phyloP scores from a whole-genome alignment of 371 early-diverging fungal species.

The Mortierella polycephala region DNA sequence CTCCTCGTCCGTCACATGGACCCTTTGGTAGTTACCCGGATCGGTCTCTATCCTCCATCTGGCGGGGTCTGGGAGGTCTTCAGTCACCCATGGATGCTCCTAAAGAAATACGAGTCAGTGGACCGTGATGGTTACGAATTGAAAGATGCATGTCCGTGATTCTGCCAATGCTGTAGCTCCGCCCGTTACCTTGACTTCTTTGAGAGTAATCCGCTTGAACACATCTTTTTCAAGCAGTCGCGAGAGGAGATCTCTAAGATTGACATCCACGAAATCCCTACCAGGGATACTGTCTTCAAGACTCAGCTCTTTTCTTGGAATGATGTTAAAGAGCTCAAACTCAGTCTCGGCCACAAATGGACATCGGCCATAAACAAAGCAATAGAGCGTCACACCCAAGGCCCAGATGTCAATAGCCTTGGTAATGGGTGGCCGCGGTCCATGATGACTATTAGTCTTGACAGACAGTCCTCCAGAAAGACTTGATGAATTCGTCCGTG shows the following conservation, averaged over 20 bases:
- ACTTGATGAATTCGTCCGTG: conserved; percentile 16
- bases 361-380: conserved; percentile 93
- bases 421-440: conserved; percentile 68
- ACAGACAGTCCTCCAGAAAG: conserved; percentile 15
- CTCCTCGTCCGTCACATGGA: conserved; percentile 78
- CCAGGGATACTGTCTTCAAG: conserved; percentile 64
- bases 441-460: neutral
- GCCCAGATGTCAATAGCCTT: conserved; percentile 99
- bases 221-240: conserved; percentile 89
- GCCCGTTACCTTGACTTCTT: conserved; percentile 78
- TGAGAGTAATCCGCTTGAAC: conserved; percentile 81
- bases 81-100: conserved; percentile 88
- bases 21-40: conserved; percentile 61
- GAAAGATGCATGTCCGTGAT: neutral
- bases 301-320: conserved; percentile 73
- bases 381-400: conserved; percentile 97
- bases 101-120: conserved; percentile 56
- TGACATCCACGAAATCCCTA: conserved; percentile 28
- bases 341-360: conserved; percentile 97
- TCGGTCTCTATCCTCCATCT: conserved; percentile 76
- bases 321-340: conserved; percentile 94
- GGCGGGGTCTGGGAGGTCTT: conserved; percentile 71
- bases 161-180: neutral
- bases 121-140: neutral
- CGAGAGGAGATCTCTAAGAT: conserved; percentile 73